These are phyloP conservation scores for Amaranthus cruentus DNA, from an alignment of 148 eudicot genomes.

Conservation along the genomic window DNA sequence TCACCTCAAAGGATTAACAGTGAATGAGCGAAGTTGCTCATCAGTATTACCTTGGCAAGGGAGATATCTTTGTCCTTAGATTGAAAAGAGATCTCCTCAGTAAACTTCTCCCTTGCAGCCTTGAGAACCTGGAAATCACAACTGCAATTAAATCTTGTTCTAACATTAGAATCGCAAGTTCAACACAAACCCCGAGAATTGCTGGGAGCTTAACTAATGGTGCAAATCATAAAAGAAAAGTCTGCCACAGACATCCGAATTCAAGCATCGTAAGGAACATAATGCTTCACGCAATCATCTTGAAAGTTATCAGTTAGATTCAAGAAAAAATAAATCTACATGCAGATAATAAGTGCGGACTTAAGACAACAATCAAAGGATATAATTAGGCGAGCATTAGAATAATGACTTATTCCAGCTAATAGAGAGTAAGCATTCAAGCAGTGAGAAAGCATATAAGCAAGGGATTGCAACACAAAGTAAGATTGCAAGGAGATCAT, in stretches of 20 bases:
- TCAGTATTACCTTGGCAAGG: conserved; percentile 73
- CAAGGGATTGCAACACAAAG: background rate
- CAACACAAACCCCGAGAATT: conserved; percentile 14
- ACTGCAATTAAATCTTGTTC: conserved; percentile 13
- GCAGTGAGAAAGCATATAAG: background rate
- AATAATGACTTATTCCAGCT: background rate
- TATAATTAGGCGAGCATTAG: background rate
- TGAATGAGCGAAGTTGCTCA: conserved; percentile 34
- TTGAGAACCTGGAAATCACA: conserved; percentile 49
- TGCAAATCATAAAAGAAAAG: conserved; percentile 9
- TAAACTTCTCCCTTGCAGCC: conserved; percentile 81
- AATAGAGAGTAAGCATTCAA: background rate
- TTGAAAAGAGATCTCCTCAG: conserved; percentile 75
- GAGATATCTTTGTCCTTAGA: conserved; percentile 87
- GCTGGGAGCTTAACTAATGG: conserved; percentile 1
- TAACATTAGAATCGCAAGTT: conserved; percentile 21
- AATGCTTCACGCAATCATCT: background rate
- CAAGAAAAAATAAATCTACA: background rate
- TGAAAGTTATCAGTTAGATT: background rate
- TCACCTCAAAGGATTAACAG: conserved; percentile 37
- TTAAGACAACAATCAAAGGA: background rate
- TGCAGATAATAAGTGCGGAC: background rate
- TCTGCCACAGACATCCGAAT: conserved; percentile 10
- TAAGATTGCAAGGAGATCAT: background rate
- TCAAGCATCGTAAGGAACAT: background rate